These are phyloP conservation scores for Pyrenophora tritici-repentis DNA, from an alignment of 2,329 filamentous ascomycete genomes.

Conservation along the genomic window DNA sequence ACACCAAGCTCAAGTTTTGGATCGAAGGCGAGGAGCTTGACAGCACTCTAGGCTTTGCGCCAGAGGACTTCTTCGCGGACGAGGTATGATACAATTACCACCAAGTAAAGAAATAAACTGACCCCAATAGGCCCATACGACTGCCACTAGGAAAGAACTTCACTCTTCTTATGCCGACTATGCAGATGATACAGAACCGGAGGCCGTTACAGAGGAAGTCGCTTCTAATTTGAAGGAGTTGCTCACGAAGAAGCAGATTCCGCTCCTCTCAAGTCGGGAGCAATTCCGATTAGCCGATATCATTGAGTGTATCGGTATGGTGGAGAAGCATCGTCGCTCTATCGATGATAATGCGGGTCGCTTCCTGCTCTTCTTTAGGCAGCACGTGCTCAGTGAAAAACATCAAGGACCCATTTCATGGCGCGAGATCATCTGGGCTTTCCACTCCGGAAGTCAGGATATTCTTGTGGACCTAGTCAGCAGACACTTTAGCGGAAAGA, in stretches of 20 bases:
- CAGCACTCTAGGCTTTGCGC: conserved; percentile 68
- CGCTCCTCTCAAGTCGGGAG: conserved; percentile 80
- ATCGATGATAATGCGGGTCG: conserved; percentile 89
- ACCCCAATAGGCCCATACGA: conserved; percentile 41
- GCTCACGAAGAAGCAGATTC: conserved; percentile 73
- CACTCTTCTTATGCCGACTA: conserved; percentile 59
- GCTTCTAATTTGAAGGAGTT: conserved; percentile 75
- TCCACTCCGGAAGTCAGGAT: conserved; percentile 84
- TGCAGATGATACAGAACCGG: conserved; percentile 61
- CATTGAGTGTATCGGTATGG: conserved; percentile 79
- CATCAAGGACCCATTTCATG: conserved; percentile 68
- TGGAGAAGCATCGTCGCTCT: conserved; percentile 84
- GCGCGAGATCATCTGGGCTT: conserved; percentile 84
- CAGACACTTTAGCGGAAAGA: conserved; percentile 74
- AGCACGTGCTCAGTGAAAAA: conserved; percentile 71
- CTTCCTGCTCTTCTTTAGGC: conserved; percentile 85
- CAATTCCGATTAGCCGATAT: conserved; percentile 86
- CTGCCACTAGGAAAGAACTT: conserved; percentile 54
- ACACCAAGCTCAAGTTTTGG: conserved; percentile 80
- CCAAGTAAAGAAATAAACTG: background rate
- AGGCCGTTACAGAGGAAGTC: conserved; percentile 71
- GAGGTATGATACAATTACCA: conserved; percentile 44
- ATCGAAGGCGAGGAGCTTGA: conserved; percentile 81
- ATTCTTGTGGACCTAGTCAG: conserved; percentile 84
- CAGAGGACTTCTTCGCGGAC: conserved; percentile 55